Conservation (phyloP, 2,329 filamentous ascomycete genomes). For the Rugonectria rugulosa region DNA sequence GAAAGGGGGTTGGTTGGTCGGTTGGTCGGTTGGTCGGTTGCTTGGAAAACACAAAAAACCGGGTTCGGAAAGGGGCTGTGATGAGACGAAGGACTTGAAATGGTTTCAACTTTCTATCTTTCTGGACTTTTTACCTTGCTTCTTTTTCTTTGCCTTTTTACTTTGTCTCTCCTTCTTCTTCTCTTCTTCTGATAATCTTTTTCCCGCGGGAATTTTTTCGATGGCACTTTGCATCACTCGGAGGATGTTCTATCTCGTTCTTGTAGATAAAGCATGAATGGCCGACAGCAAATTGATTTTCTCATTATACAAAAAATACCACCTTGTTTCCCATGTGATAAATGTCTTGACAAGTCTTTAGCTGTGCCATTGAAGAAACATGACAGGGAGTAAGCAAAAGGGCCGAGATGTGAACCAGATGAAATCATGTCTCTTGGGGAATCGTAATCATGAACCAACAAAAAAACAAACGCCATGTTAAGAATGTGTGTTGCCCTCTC, state of each 20-base stretch:
- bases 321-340: constrained; percentile 4
- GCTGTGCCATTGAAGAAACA: constrained; percentile 1
- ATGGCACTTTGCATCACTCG: constrained; percentile 31
- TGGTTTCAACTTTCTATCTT: background rate
- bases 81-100: background rate
- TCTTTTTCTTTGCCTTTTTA: constrained; percentile 8
- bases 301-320: constrained; percentile 21
- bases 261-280: constrained; percentile 34
- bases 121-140: background rate
- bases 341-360: constrained; percentile 14
- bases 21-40: too few species aligned
- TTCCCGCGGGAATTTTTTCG: constrained; percentile 15
- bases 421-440: background rate
- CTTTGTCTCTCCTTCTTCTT: constrained; percentile 22
- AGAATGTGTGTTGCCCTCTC: background rate
- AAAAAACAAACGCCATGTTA: background rate
- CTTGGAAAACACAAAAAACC: too few species aligned
- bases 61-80: too few species aligned
- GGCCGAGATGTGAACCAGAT: too few species aligned
- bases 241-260: constrained; percentile 33
- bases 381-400: too few species aligned
- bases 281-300: constrained; percentile 30
- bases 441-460: background rate
- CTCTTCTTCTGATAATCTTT: constrained; percentile 20
- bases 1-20: too few species aligned